A percentile compares a stretch with the other conserved stretches of the same genome.
Conservation (phyloP, 2,329 filamentous ascomycete species). For the Stagonosporopsis cucurbitacearum region DNA sequence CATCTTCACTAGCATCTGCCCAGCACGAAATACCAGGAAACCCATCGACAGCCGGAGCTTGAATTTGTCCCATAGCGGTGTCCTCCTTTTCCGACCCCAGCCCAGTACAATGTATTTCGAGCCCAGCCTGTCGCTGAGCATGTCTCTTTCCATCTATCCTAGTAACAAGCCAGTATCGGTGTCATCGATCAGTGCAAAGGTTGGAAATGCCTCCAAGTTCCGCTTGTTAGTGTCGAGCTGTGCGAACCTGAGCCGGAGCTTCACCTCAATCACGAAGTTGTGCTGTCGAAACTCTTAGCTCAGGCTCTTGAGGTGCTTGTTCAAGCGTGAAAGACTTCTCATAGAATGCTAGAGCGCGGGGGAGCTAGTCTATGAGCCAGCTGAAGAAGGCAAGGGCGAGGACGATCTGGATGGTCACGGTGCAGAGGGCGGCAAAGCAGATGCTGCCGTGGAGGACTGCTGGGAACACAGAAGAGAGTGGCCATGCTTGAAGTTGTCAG, state of each 20-base stretch:
- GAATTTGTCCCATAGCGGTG: conserved; percentile 51
- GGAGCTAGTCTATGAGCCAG: neutral
- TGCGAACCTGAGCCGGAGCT: no score
- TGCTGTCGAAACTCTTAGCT: neutral
- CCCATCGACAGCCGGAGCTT: conserved; percentile 23
- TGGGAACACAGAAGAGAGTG: neutral
- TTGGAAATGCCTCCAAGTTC: conserved; percentile 81
- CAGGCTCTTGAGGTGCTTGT: neutral
- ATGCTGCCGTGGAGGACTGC: neutral
- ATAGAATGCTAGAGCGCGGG: neutral
- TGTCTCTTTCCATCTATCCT: conserved; percentile 83
- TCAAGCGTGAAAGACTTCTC: no score
- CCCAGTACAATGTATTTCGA: conserved; percentile 75
- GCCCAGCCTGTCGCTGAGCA: conserved; percentile 80
- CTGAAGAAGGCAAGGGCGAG: neutral
- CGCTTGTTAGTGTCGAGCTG: conserved; percentile 75
- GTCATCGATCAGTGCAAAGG: conserved; percentile 60
- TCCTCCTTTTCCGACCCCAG: conserved; percentile 49
- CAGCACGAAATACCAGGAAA: no score
- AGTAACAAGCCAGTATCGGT: no score
- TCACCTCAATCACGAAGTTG: neutral
- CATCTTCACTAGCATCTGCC: no score
- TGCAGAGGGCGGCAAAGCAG: neutral
- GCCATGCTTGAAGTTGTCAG: neutral
- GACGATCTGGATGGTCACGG: neutral